Base-by-base conservation (phyloP, 2,329 filamentous ascomycete species). In the Colletotrichum lupini region DNA sequence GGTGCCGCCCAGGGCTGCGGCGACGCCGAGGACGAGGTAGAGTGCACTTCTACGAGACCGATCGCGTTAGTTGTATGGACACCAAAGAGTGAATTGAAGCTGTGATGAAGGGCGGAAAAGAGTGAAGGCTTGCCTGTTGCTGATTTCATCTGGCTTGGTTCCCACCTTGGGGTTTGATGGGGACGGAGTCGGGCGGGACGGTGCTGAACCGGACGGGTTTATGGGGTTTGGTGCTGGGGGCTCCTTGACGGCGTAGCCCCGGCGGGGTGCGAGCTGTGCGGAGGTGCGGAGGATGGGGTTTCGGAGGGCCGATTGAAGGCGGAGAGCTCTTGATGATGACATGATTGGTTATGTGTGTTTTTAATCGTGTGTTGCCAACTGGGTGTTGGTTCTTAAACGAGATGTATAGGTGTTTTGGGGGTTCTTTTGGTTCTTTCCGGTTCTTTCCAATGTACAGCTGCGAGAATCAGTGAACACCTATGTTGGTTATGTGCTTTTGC, bases 281-380 rank as follows among this genome's bases (percentile, higher is more conserved):
- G 55, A 7, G 22, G 42, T 7, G 46, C 53, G 55, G 32, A 26
- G 8, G 4, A 55, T 24, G 24, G 55, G 28, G 7, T 55, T 14
- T 7, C 68, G 68, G 7, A 66, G 12, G 55, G 42, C 55, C 22
- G 68, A n/a, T 19, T 30, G 37, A 1, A 66, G 37, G 14, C 37
- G 56, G 26, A 49, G 16, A 11, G 52, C 59, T 49, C 67, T 63
- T 37, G 26, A n/a, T 26, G 67, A 62, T 28, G 67, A 69, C 42
- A 61, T 65, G 9, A 1, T 26, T 26, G 26, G 26, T 26, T 26
- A 26, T 26, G 4, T 26, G 26, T 26, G 26, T 26, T 26, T 26
- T 5, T 26, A 26, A 26, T 26, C 26, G 26, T 26, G 4, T 26
- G 26, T 26, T 26, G 26, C 26, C 26, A 26, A 26, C 0, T 26